Conservation (phyloP, 2,329 filamentous ascomycete genomes). For the Phialophora macrospora region DNA sequence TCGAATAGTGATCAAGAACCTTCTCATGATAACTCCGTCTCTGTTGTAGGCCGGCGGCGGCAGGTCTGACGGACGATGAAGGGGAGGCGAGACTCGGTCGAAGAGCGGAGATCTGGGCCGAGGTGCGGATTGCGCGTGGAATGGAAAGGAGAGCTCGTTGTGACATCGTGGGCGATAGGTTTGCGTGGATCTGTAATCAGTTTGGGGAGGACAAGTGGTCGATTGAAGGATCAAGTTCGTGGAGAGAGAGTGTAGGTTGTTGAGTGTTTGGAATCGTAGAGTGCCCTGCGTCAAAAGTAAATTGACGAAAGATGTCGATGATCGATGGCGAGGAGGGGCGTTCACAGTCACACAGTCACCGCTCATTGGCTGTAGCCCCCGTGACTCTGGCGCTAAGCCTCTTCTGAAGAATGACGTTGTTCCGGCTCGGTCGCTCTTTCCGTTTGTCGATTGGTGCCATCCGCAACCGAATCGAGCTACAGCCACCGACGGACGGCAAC, state of each 20-base stretch:
- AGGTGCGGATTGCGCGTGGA: constrained; percentile 58
- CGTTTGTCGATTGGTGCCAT: constrained; percentile 9
- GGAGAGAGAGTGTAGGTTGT: constrained; percentile 17
- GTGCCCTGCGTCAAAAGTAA: constrained; percentile 18
- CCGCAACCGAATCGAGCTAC: constrained; percentile 10
- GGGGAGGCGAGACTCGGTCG: constrained; percentile 54
- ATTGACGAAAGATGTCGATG: constrained; percentile 26
- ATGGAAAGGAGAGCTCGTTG: constrained; percentile 60
- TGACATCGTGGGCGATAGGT: constrained; percentile 55
- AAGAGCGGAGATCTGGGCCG: constrained; percentile 53
- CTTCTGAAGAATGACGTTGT: constrained; percentile 25
- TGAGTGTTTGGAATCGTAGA: constrained; percentile 15
- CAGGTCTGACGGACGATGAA: constrained; percentile 50
- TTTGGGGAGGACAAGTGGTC: not conserved
- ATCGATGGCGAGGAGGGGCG: constrained; percentile 22
- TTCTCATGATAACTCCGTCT: constrained; percentile 67
- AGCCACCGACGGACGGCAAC: constrained; percentile 7
- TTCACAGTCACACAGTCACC: too few species aligned
- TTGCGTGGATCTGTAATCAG: not conserved
- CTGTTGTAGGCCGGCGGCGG: constrained; percentile 45
- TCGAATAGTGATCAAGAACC: constrained; percentile 82
- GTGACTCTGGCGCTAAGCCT: constrained; percentile 21
- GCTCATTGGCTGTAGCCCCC: constrained; percentile 6
- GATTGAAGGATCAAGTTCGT: constrained; percentile 12
- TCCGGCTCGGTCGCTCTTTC: constrained; percentile 19